Evolutionary conservation across 768 basidiomycete genomes (phyloP).

Genomic region (Leccinum barrowsii): DNA sequence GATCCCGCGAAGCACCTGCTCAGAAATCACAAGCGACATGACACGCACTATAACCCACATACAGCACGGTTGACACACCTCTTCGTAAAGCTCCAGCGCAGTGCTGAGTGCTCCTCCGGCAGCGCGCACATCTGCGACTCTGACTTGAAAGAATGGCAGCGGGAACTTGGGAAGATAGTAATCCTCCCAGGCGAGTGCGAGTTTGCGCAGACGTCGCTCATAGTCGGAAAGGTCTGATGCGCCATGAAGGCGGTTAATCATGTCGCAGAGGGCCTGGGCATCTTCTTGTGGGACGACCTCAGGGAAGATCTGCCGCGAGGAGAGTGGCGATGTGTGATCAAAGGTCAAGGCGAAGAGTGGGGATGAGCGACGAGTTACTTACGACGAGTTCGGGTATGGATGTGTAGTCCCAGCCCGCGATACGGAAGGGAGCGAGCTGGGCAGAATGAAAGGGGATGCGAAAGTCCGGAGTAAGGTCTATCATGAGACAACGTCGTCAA

Average conservation of each 20-base stretch:
- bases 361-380: slow-evolving; percentile 8
- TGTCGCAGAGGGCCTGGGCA: slow-evolving; percentile 17
- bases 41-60: neutral
- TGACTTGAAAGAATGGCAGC: slow-evolving; percentile 30
- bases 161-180: slow-evolving; percentile 31
- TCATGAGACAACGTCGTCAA: neutral
- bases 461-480: slow-evolving; percentile 23
- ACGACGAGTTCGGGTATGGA: slow-evolving; percentile 26
- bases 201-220: slow-evolving; percentile 23
- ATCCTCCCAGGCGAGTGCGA: slow-evolving; percentile 31
- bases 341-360: neutral
- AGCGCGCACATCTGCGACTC: slow-evolving; percentile 32
- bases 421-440: slow-evolving; percentile 27
- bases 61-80: slow-evolving; percentile 16
- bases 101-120: slow-evolving; percentile 29
- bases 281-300: slow-evolving; percentile 22
- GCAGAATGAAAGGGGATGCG: slow-evolving; percentile 28
- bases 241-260: slow-evolving; percentile 11
- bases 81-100: slow-evolving; percentile 28
- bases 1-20: slow-evolving; percentile 25
- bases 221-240: slow-evolving; percentile 15
- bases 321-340: neutral
- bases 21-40: neutral
- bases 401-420: slow-evolving; percentile 29
- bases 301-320: slow-evolving; percentile 18